Evolutionary conservation across 768 basidiomycete species (phyloP).

Genomic region (Tylopilus balloui): DNA sequence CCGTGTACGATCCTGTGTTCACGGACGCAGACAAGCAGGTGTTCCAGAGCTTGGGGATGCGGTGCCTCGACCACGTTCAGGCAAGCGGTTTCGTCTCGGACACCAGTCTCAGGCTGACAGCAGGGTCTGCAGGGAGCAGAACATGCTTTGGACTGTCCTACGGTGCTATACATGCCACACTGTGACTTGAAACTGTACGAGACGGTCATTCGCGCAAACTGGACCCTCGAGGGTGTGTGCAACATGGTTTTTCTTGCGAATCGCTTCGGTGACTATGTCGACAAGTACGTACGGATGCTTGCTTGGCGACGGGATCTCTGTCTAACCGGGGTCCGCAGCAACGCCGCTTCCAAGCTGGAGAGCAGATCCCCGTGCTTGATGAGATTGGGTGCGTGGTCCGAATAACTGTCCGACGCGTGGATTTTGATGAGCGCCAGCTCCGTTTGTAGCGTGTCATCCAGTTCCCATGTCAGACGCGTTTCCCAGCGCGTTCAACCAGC

Average conservation of each 20-base stretch:
- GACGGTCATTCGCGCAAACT: constrained; percentile 56
- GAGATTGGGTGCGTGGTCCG: constrained; percentile 44
- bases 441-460: constrained; percentile 41
- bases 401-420: background rate
- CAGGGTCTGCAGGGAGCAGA: constrained; percentile 29
- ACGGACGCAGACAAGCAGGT: constrained; percentile 53
- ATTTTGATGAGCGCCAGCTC: constrained; percentile 37
- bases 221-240: constrained; percentile 43
- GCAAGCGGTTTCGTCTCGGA: constrained; percentile 37
- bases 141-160: constrained; percentile 38
- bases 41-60: constrained; percentile 38
- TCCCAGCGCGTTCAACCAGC: constrained; percentile 67
- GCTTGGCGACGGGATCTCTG: constrained; percentile 1
- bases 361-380: constrained; percentile 49
- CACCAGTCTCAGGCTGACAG: constrained; percentile 8
- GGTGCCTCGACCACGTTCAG: constrained; percentile 41
- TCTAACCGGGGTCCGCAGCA: constrained; percentile 37
- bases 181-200: constrained; percentile 73
- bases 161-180: constrained; percentile 76
- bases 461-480: constrained; percentile 48
- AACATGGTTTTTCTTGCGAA: constrained; percentile 61
- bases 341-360: constrained; percentile 47
- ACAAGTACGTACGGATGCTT: constrained; percentile 44
- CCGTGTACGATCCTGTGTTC: constrained; percentile 72
- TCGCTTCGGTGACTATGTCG: constrained; percentile 58